Evolutionary conservation across 257 asterid species (phyloP), one percentile per base, ranked within the genome.

Genomic region (Fraxinus cuspidata): DNA sequence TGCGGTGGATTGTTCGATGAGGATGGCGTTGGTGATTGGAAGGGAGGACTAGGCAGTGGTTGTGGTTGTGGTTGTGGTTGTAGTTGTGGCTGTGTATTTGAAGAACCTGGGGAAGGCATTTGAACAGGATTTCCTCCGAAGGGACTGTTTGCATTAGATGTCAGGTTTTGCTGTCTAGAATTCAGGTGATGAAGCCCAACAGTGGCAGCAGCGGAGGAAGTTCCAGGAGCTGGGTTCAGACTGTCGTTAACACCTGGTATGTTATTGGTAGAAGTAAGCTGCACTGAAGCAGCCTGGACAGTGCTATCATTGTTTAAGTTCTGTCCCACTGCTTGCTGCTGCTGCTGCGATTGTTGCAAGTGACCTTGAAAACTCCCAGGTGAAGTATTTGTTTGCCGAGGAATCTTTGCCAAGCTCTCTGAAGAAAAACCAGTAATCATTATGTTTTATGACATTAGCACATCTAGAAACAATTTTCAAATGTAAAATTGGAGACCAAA

Each of bases 351-450:
- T 60, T 85, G 93, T 80, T 88, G 97, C 56, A 86, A 73, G 81
- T 89, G 96, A 69, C 88, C 88, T 82, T 86, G 93, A 84, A 87
- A 85, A 23, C 67, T 23, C 72, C 90, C 84, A 21, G 94, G 73
- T 32, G 97, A 86, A 32, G 90, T 77, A 78, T 83, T 86, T 64
- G 94, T 74, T 72, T 86, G 82, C 77, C 98, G 87, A 77, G 98
- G 99, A 81, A 90, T 92, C 88, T 93, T 96, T 71, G 96, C 83
- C 89, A 96, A 86, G 83, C 99, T 96, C 86, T 96, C 99, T 95
- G 92, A 10, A 70, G 67, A 73, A 86, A 40, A 75, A 37, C 32
- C 31, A 60, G 9, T 21, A 7, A 60, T 8, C 67, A 60, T n/a
- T 9, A 60, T 23, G 29, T 60, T 60, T 21, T 16, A 18, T 53